phyloP scores from a whole-genome alignment of 2,329 filamentous ascomycete species.

The Curvularia verruculosa region DNA sequence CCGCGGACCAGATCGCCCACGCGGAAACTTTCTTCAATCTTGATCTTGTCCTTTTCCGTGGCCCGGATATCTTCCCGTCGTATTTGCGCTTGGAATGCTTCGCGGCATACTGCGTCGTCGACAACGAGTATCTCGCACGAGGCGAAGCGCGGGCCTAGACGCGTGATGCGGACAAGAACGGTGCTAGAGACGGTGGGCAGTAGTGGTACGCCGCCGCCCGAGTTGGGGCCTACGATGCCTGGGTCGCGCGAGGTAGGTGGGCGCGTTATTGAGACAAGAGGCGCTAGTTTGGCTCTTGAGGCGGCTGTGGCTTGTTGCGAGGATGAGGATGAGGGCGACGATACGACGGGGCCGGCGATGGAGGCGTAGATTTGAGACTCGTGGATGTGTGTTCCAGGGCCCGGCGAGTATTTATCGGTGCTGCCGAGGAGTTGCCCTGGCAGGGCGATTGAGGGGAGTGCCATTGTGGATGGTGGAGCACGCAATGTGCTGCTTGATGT shows the following conservation, averaged over 20 bases:
- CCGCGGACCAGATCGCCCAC: slow-evolving; percentile 92
- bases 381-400: slow-evolving; percentile 84
- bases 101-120: slow-evolving; percentile 67
- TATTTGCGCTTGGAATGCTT: slow-evolving; percentile 85
- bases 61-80: slow-evolving; percentile 89
- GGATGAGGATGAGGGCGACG: slow-evolving; percentile 52
- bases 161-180: slow-evolving; percentile 84
- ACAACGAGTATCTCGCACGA: slow-evolving; percentile 86
- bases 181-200: slow-evolving; percentile 80
- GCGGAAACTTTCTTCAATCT: slow-evolving; percentile 87
- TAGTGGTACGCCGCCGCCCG: slow-evolving; percentile 65
- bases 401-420: slow-evolving; percentile 69
- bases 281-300: slow-evolving; percentile 56
- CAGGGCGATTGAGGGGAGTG: slow-evolving; percentile 63
- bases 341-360: slow-evolving; percentile 72
- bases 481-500: neutral
- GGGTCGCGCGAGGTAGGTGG: slow-evolving; percentile 21
- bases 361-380: slow-evolving; percentile 78
- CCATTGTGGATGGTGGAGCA: slow-evolving; percentile 29
- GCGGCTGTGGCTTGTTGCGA: slow-evolving; percentile 56
- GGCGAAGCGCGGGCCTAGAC: slow-evolving; percentile 83
- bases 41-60: slow-evolving; percentile 94
- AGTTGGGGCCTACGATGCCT: slow-evolving; percentile 29
- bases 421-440: slow-evolving; percentile 83
- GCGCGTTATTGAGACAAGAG: slow-evolving; percentile 49